Conservation (phyloP, 345 rosid species). For the Brassica rapa region DNA sequence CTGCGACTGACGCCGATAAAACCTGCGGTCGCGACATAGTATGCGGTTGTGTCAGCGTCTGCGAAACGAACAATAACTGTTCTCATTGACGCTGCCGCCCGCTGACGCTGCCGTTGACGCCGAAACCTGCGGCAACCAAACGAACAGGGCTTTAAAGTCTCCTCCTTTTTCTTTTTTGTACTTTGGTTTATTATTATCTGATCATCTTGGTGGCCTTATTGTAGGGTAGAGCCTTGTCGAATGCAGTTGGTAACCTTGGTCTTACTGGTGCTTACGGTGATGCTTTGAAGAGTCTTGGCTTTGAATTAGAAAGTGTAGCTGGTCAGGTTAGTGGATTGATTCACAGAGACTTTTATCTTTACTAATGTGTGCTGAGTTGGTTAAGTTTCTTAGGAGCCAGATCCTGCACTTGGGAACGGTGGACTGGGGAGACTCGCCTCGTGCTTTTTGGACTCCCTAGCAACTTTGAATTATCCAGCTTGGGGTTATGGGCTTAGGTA, state of each 20-base stretch:
- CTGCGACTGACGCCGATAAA: too few relatives aligned
- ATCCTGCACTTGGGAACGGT: constrained; percentile 89
- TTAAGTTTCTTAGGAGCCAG: constrained; percentile 62
- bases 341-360: background rate
- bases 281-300: constrained; percentile 71
- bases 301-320: constrained; percentile 61
- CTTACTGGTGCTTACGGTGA: constrained; percentile 74
- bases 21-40: too few relatives aligned
- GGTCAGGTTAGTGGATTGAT: constrained; percentile 49
- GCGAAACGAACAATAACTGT: too few relatives aligned
- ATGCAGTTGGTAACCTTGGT: constrained; percentile 78
- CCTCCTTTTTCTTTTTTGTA: background rate
- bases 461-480: constrained; percentile 78
- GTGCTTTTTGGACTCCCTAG: constrained; percentile 79
- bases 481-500: constrained; percentile 91
- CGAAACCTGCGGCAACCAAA: too few relatives aligned
- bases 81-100: too few relatives aligned
- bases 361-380: background rate
- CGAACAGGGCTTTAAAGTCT: background rate
- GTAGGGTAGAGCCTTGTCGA: constrained; percentile 73
- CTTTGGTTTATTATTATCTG: constrained; percentile 16
- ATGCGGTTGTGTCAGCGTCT: too few relatives aligned
- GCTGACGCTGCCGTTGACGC: too few relatives aligned
- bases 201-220: constrained; percentile 14
- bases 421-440: constrained; percentile 85